A percentile compares a stretch with the other conserved stretches of the same genome.
Evolutionary conservation across 768 basidiomycete species (phyloP).

Genomic region (Solioccasus polychromus): DNA sequence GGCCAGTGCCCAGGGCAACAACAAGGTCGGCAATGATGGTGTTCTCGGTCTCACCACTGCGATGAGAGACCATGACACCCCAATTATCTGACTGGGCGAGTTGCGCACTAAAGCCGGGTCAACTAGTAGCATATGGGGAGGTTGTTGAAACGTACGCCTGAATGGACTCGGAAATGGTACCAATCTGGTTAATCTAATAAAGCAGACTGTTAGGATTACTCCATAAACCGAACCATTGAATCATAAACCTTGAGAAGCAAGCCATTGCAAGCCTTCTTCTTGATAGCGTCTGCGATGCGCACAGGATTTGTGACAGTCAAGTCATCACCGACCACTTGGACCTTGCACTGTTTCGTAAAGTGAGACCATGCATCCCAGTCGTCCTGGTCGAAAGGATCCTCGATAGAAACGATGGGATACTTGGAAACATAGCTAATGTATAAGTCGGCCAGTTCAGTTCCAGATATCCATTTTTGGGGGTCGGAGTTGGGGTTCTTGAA

Average conservation of each 20-base stretch:
- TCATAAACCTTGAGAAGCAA: slow-evolving; percentile 82
- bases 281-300: slow-evolving; percentile 97
- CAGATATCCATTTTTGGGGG: slow-evolving; percentile 93
- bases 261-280: slow-evolving; percentile 99
- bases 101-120: slow-evolving; percentile 63
- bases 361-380: slow-evolving; percentile 98
- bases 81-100: slow-evolving; percentile 94
- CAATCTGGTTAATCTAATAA: slow-evolving; percentile 90
- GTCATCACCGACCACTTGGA: slow-evolving; percentile 96
- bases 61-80: slow-evolving; percentile 99
- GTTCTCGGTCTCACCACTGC: slow-evolving; percentile 97
- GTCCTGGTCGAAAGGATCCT: slow-evolving; percentile 99
- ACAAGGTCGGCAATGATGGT: slow-evolving; percentile 94
- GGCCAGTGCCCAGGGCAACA: slow-evolving; percentile 87
- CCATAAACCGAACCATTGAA: not conserved
- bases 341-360: slow-evolving; percentile 74
- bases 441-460: slow-evolving; percentile 87
- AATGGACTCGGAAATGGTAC: slow-evolving; percentile 98
- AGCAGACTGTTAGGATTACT: slow-evolving; percentile 1
- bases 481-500: slow-evolving; percentile 99
- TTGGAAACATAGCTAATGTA: slow-evolving; percentile 85
- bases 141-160: slow-evolving; percentile 70
- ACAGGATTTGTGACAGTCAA: slow-evolving; percentile 96
- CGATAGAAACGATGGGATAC: slow-evolving; percentile 94
- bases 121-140: not conserved